Percentiles rank a stretch among this genome's conserved stretches.
Evolutionary conservation across 140 eudicot species (phyloP).

Genomic region (Cichorium intybus): DNA sequence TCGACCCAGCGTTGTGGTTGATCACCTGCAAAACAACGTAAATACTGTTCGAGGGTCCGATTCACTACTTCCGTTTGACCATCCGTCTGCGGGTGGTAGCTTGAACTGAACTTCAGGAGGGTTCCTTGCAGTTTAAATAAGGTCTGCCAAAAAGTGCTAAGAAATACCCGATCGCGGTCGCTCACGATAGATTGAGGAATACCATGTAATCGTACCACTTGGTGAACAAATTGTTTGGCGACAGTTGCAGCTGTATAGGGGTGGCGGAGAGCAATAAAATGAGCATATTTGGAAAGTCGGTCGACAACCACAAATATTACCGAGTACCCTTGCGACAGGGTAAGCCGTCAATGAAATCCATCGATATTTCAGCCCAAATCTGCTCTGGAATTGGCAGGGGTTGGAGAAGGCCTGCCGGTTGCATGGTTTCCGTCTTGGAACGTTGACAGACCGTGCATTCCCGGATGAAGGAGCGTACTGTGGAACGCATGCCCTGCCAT

Average conservation of each 20-base stretch:
- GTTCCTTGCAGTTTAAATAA: too few relatives aligned
- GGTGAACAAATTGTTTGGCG: too few relatives aligned
- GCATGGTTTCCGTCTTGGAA: neutral
- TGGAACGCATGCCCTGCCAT: neutral
- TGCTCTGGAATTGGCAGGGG: neutral
- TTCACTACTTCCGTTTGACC: neutral
- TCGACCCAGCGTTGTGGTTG: neutral
- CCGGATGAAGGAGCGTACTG: neutral
- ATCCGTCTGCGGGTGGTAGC: neutral
- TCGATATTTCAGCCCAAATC: neutral
- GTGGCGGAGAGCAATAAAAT: too few relatives aligned
- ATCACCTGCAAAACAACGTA: neutral
- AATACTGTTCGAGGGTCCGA: neutral
- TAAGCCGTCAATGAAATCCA: neutral
- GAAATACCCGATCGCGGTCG: too few relatives aligned
- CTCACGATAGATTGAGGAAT: too few relatives aligned
- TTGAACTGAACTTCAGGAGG: too few relatives aligned
- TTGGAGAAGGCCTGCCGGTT: neutral
- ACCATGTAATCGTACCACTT: too few relatives aligned
- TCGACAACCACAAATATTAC: too few relatives aligned
- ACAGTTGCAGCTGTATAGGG: too few relatives aligned
- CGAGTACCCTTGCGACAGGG: constrained; percentile 2
- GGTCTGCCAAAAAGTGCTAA: too few relatives aligned
- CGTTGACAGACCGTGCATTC: neutral
- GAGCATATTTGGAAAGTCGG: too few relatives aligned